A percentile compares a stretch with the other conserved stretches of the same genome.
phyloP scores from a whole-genome alignment of 305 asterid species.

The Fraxinus albicans region DNA sequence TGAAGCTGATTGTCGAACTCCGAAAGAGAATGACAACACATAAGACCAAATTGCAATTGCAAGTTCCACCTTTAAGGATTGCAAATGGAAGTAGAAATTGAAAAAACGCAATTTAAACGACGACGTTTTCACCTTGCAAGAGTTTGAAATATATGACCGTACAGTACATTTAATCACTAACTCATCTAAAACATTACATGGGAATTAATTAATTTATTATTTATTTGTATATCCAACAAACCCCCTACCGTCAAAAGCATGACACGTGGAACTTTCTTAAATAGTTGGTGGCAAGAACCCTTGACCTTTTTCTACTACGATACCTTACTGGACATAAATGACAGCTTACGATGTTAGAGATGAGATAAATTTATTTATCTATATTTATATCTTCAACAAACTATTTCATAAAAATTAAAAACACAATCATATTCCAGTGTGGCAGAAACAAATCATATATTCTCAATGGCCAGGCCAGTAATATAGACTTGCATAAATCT shows the following conservation, averaged over 20 bases:
- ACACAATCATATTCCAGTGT: background rate
- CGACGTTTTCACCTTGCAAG: background rate
- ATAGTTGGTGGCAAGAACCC: background rate
- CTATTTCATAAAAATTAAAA: background rate
- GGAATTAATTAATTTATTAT: background rate
- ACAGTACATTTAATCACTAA: background rate
- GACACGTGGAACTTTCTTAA: background rate
- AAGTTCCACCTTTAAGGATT: conserved; percentile 1
- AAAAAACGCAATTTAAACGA: background rate
- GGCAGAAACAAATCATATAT: background rate
- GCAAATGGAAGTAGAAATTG: conserved; percentile 16
- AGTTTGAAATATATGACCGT: background rate
- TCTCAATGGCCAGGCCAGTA: background rate
- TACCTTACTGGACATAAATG: background rate
- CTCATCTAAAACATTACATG: background rate
- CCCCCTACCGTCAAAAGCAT: background rate
- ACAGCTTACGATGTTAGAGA: background rate
- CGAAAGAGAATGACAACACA: background rate
- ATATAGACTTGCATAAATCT: background rate
- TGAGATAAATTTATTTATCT: background rate
- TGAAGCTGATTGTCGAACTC: background rate
- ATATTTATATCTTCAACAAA: background rate
- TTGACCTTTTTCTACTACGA: no score
- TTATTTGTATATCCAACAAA: background rate
- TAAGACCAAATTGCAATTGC: conserved; percentile 11